A percentile compares a stretch with the other conserved stretches of the same genome.
Conservation (phyloP, 2,329 filamentous ascomycete genomes). For the Stromatinia cepivora region DNA sequence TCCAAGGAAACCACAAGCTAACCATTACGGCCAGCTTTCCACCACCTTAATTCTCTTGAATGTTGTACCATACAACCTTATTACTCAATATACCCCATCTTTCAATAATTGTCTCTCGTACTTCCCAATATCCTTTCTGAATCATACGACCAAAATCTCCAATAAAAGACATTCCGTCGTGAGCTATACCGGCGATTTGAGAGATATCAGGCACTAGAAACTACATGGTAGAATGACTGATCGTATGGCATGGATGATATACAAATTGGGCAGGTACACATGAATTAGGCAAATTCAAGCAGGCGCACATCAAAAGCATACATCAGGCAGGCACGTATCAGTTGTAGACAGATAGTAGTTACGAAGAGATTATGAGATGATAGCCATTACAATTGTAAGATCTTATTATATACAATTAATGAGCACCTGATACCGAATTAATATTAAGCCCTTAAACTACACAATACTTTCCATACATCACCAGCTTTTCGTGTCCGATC, state of each 20-base stretch:
- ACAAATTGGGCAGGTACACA: background rate
- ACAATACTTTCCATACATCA: background rate
- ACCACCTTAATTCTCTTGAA: background rate
- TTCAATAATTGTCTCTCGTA: too few species aligned
- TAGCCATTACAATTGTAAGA: background rate
- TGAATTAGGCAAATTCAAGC: too few species aligned
- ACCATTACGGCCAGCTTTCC: background rate
- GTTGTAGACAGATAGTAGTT: too few species aligned
- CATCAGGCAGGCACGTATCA: background rate
- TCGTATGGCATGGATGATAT: background rate
- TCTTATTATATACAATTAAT: background rate
- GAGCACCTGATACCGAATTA: background rate
- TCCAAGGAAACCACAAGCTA: background rate
- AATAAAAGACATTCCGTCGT: accelerated
- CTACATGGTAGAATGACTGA: background rate
- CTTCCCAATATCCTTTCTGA: too few species aligned
- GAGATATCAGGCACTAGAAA: background rate
- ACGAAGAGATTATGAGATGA: background rate
- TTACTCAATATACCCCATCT: background rate
- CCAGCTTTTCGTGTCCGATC: background rate
- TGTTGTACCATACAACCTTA: background rate
- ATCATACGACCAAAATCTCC: too few species aligned
- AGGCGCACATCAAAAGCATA: background rate
- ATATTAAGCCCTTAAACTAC: background rate
- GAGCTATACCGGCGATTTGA: background rate